Evolutionary conservation across 2,329 filamentous ascomycete genomes (phyloP).

Genomic region (Sclerotinia trifoliorum): DNA sequence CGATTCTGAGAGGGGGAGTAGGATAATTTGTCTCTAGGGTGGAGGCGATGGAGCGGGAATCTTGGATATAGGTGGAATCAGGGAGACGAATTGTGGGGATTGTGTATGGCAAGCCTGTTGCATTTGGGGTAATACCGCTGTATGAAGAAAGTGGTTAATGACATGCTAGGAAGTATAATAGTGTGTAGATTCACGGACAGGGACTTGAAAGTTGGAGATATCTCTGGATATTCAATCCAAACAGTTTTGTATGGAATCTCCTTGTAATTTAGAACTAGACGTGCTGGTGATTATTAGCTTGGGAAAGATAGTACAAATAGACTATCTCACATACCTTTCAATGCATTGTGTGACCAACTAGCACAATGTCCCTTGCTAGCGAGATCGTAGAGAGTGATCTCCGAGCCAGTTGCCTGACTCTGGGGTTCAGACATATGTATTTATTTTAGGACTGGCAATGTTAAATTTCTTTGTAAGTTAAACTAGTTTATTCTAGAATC

Average conservation of each 20-base stretch:
- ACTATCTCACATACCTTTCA: constrained; percentile 56
- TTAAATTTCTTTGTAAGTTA: not conserved
- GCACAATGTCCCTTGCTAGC: constrained; percentile 51
- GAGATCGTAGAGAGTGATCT: constrained; percentile 60
- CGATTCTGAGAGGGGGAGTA: constrained; percentile 51
- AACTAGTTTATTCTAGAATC: not conserved
- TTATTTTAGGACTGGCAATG: too few relatives aligned
- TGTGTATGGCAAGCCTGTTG: constrained; percentile 46
- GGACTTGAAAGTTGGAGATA: constrained; percentile 54
- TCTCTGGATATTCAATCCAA: constrained; percentile 69
- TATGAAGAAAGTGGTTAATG: constrained; percentile 16
- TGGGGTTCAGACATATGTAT: not conserved
- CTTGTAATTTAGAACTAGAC: constrained; percentile 67
- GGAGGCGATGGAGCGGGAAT: constrained; percentile 59
- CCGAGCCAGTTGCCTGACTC: not conserved
- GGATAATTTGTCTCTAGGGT: constrained; percentile 60
- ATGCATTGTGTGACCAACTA: constrained; percentile 67
- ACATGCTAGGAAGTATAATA: not conserved
- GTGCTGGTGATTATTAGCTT: constrained; percentile 40
- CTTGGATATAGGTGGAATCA: constrained; percentile 61
- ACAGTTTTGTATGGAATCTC: constrained; percentile 63
- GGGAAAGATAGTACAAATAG: not conserved
- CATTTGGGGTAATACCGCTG: constrained; percentile 46
- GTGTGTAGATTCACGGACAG: constrained; percentile 46
- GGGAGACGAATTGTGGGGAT: constrained; percentile 56